Base-by-base conservation (phyloP, 257 asterid genomes). In the Anisodus acutangulus region DNA sequence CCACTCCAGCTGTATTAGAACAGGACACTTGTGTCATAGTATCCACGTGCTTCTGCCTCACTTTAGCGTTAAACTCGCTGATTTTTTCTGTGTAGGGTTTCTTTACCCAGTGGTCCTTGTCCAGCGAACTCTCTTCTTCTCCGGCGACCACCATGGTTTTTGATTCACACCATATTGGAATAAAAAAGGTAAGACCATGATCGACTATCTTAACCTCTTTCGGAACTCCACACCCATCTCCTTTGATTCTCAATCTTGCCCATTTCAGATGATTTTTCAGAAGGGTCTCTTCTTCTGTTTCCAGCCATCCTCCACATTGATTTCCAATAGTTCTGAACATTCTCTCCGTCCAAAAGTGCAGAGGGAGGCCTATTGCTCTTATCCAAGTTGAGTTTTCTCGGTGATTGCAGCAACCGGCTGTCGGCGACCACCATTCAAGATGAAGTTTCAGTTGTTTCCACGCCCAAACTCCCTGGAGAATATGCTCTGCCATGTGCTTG, bases 381-480 rank as follows among this genome's bases (percentile, higher is more conserved):
- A 59, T 17, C 31, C 66, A 17, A 17, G 66, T 59, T 59, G 26
- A 59, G 31, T 22, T 59, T 59, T 59, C 7, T 22, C 10, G 10
- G 17, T 17, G 66, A 22, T 59, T 8, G 41, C 70, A 63, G 41
- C 69, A 22, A 19, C 69, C 39, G 6, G 39, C 8, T 19, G 41
- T 26, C 39, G 8, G 3, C 8, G 8, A 63, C 35, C 70, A 63
- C 41, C 70, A 63, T 9, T 71, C 80, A 2, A 71, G 80, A 71
- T n/a, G 80, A 19, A 71, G n/a, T 8, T 71, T 71, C 57, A 10
- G 5, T 71, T n/a, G 79, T 5, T 71, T 71, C 58, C 39, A 71
- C 17, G 58, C 57, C 49, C 47, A 45, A 9, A 9, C 39, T 71
- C 79, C 79, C 17, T 71, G 53, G 17, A 71, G 57, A 71, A 43